Percentiles rank a stretch among this genome's conserved stretches.
These are phyloP conservation scores for Psilocybe subaeruginosa DNA, from an alignment of 768 basidiomycete species.

Conservation along the genomic window DNA sequence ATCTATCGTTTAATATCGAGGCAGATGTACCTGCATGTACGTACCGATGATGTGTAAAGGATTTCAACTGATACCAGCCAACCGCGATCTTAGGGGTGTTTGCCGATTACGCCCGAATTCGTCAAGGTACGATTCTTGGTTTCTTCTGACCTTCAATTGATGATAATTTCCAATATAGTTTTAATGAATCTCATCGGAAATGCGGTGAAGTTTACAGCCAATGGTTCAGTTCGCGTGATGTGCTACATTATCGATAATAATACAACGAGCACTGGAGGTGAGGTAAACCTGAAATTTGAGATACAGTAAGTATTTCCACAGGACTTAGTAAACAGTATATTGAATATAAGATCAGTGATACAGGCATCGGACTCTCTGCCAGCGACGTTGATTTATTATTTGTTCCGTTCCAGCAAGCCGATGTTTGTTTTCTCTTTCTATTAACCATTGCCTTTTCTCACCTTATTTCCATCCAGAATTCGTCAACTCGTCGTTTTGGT, in stretches of 20 bases:
- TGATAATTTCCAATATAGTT: conserved; percentile 38
- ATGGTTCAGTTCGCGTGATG: conserved; percentile 63
- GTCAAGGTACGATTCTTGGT: conserved; percentile 52
- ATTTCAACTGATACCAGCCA: not conserved
- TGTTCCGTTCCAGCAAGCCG: conserved; percentile 78
- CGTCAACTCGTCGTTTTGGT: conserved; percentile 75
- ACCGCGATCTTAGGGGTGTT: conserved; percentile 52
- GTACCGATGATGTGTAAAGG: conserved; percentile 18
- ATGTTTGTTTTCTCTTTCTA: conserved; percentile 34
- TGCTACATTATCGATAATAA: conserved; percentile 54
- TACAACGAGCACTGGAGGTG: conserved; percentile 34
- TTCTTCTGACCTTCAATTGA: not conserved
- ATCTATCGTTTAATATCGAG: conserved; percentile 74
- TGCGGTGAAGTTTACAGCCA: conserved; percentile 73
- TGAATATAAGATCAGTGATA: conserved; percentile 48
- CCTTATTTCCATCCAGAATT: conserved; percentile 41
- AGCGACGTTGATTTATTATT: conserved; percentile 71
- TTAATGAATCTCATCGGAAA: conserved; percentile 81
- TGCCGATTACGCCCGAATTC: conserved; percentile 74
- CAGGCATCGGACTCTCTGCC: conserved; percentile 70
- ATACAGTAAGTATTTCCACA: conserved; percentile 50
- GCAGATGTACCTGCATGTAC: conserved; percentile 66
- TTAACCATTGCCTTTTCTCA: not conserved
- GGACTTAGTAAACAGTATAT: not conserved
- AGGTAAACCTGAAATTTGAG: conserved; percentile 62